Base-by-base conservation (phyloP, 495 filamentous ascomycete genomes). In the Penicillium macrosclerotiorum region DNA sequence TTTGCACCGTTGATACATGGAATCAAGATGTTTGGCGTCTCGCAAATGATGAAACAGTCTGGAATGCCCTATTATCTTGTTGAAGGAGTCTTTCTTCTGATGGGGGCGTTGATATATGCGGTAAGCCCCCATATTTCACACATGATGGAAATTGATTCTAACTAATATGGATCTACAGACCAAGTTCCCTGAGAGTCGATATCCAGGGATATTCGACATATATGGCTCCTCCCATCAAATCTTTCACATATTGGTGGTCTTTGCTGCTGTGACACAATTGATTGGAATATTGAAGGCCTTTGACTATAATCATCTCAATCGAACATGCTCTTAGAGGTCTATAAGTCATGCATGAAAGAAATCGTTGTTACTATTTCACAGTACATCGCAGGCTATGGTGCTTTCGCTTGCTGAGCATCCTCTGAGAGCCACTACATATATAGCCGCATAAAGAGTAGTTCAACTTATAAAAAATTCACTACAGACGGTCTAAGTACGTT, bases 1-100 rank as follows among this genome's bases (percentile, higher is more conserved):
- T 59, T 78, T 37, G 71, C 65, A 18, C 73, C 74, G 0, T 61
- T 77, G 1, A 58, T 69, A 9, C 73, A 78, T 58, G 73, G 71
- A 12, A 50, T 73, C 11, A 51, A 29, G 19, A 45, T 74, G 29
- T 75, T 74, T 42, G 69, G 74, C 3, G 62, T 65, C 25, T 20
- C 49, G 8, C 56, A 71, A 27, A 71, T 74, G 63, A 61, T 54
- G 42, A 64, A 64, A 47, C 53, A 62, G 54, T 50, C 60, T 36
- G 49, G n/a, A n/a, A n/a, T 68, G 24, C 54, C 49, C 29, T 60
- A 62, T 47, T 56, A 55, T 47, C 45, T 63, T 45, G 48, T 42
- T 26, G 52, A 63, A 52, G 55, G 42, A 55, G 38, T 47, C 31
- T 55, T 53, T 30, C 62, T 71, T 54, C 33, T 73, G 39, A 22